phyloP scores from a whole-genome alignment of 2,329 filamentous ascomycete species.

The Ceratocystis eucalypticola region DNA sequence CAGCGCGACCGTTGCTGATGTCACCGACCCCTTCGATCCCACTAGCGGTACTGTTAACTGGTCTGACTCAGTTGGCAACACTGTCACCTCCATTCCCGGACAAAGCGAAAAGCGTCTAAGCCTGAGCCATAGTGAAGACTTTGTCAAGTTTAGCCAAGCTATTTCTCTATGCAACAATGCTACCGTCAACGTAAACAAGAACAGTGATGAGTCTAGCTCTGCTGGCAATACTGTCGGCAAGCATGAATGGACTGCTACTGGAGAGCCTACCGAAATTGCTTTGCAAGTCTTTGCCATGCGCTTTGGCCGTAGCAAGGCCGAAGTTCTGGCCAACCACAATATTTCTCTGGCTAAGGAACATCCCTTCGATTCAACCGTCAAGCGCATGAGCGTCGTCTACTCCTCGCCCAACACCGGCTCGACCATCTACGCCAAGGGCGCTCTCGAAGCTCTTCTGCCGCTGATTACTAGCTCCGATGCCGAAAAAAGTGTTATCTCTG shows the following conservation, averaged over 20 bases:
- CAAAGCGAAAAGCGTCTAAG: slow-evolving; percentile 19
- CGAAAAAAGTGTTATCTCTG: slow-evolving; percentile 33
- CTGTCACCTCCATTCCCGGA: slow-evolving; percentile 15
- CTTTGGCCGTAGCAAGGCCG: slow-evolving; percentile 41
- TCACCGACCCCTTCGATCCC: slow-evolving; percentile 48
- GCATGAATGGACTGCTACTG: slow-evolving; percentile 43
- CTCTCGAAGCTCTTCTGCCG: slow-evolving; percentile 43
- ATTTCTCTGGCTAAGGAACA: slow-evolving; percentile 48
- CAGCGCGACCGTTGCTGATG: slow-evolving; percentile 39
- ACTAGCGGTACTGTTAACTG: slow-evolving; percentile 40
- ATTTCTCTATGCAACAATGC: slow-evolving; percentile 51
- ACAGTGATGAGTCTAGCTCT: slow-evolving; percentile 13
- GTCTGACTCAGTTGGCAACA: slow-evolving; percentile 25
- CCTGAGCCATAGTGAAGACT: slow-evolving; percentile 23
- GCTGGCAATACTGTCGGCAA: slow-evolving; percentile 17
- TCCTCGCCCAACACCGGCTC: slow-evolving; percentile 27
- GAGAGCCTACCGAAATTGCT: slow-evolving; percentile 60
- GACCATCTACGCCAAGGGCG: slow-evolving; percentile 44
- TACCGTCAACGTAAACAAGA: slow-evolving; percentile 33
- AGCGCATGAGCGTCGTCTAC: slow-evolving; percentile 62
- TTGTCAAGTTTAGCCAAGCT: slow-evolving; percentile 39
- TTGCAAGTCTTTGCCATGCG: slow-evolving; percentile 60
- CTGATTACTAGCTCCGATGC: slow-evolving; percentile 36
- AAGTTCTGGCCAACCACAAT: slow-evolving; percentile 27
- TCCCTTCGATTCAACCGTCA: slow-evolving; percentile 60